Evolutionary conservation across 2,329 filamentous ascomycete genomes (phyloP).

Genomic region (Arthrobotrys conoides): DNA sequence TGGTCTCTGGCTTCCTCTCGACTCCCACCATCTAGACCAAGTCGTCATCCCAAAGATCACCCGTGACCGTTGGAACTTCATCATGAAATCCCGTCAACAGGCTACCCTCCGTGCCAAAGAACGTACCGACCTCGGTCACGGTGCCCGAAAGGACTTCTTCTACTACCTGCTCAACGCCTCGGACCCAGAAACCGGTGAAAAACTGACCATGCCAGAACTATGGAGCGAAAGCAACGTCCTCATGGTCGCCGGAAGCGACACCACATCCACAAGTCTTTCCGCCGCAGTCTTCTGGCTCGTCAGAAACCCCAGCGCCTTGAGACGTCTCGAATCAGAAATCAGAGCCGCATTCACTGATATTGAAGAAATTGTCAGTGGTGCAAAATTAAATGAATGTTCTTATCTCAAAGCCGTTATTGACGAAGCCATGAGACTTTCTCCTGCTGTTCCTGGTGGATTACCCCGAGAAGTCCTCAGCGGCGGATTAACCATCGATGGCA

Average conservation of each 20-base stretch:
- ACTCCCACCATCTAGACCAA: conserved; percentile 77
- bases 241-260: conserved; percentile 71
- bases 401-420: conserved; percentile 73
- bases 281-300: conserved; percentile 76
- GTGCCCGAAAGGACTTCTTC: conserved; percentile 69
- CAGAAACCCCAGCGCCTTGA: conserved; percentile 70
- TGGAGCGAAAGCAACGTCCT: conserved; percentile 80
- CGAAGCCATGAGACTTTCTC: conserved; percentile 69
- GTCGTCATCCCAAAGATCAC: conserved; percentile 78
- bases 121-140: conserved; percentile 67
- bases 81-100: conserved; percentile 75
- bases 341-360: conserved; percentile 70
- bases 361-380: conserved; percentile 73
- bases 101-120: conserved; percentile 64
- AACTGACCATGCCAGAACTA: conserved; percentile 77
- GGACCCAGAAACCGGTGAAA: conserved; percentile 79
- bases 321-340: conserved; percentile 71
- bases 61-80: conserved; percentile 77
- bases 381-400: conserved; percentile 70
- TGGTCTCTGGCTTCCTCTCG: conserved; percentile 79
- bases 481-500: conserved; percentile 68
- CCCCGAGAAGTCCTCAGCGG: conserved; percentile 71
- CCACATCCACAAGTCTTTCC: conserved; percentile 76
- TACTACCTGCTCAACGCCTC: conserved; percentile 72
- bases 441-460: conserved; percentile 67